A percentile compares a stretch with the other conserved stretches of the same genome.
These are phyloP conservation scores for Uronychia setigera DNA, from an alignment of 73 alveolate genomes.

Conservation along the genomic window DNA sequence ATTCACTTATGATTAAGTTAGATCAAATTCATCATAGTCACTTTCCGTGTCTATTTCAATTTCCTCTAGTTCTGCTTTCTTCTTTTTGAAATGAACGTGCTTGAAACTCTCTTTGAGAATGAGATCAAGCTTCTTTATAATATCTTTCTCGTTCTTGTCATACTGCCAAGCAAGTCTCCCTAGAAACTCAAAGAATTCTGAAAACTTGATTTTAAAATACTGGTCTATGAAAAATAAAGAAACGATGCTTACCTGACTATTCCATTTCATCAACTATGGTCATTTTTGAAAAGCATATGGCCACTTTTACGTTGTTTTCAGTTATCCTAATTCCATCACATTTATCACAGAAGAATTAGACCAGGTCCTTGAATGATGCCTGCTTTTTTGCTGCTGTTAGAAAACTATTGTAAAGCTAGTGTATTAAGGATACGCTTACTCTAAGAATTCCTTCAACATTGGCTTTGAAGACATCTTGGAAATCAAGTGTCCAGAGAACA, in stretches of 20 bases:
- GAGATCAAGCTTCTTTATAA: not conserved
- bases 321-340: not conserved
- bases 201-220: not conserved
- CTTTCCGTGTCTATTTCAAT: too few relatives aligned
- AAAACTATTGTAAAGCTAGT: constrained; percentile 24
- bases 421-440: too few relatives aligned
- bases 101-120: not conserved
- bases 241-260: too few relatives aligned
- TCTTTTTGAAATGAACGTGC: not conserved
- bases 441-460: constrained; percentile 27
- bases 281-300: not conserved
- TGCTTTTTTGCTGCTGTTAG: constrained; percentile 10
- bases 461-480: constrained; percentile 40
- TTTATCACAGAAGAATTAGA: constrained; percentile 7
- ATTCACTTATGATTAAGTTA: too few relatives aligned
- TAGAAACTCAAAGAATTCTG: constrained; percentile 1
- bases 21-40: too few relatives aligned
- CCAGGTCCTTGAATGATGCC: constrained; percentile 14
- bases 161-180: not conserved
- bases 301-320: constrained; percentile 16
- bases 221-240: too few relatives aligned
- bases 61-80: too few relatives aligned
- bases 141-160: not conserved
- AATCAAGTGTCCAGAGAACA: constrained; percentile 32
- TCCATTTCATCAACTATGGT: not conserved